Percentiles rank a stretch among this genome's conserved stretches.
These are phyloP conservation scores for Aegilops tauschii DNA, from an alignment of 176 grass and related monocot genomes.

Conservation along the genomic window DNA sequence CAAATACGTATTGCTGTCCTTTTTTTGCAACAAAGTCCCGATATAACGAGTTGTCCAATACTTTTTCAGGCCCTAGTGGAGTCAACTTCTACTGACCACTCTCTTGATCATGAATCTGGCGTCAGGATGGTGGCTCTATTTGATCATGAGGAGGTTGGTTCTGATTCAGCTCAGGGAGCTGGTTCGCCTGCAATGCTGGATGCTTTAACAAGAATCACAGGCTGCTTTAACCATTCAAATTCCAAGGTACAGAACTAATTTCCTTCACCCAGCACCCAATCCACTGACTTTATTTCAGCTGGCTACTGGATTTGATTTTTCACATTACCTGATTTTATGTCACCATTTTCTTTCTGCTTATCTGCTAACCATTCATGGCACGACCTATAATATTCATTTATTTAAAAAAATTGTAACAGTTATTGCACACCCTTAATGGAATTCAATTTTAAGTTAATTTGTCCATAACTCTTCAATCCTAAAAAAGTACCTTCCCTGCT, in stretches of 20 bases:
- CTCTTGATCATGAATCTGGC: slow-evolving; percentile 74
- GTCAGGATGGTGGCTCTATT: slow-evolving; percentile 96
- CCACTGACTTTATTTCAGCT: not conserved
- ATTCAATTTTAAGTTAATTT: not conserved
- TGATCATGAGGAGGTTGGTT: slow-evolving; percentile 97
- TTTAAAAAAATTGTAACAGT: not conserved
- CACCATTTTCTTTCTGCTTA: not conserved
- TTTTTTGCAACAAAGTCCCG: not conserved
- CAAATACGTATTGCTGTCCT: not conserved
- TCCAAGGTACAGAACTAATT: slow-evolving; percentile 51
- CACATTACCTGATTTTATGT: not conserved
- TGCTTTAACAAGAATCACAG: slow-evolving; percentile 92
- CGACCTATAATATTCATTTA: not conserved
- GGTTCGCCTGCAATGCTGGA: slow-evolving; percentile 94
- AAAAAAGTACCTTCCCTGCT: not conserved
- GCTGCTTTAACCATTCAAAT: slow-evolving; percentile 66
- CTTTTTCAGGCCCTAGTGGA: slow-evolving; percentile 79
- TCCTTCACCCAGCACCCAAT: not conserved
- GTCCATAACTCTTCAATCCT: not conserved
- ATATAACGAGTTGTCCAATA: slow-evolving; percentile 29
- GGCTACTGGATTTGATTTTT: not conserved
- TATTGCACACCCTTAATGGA: not conserved
- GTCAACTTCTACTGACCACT: slow-evolving; percentile 55
- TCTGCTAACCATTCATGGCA: not conserved
- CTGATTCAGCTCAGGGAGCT: slow-evolving; percentile 93